Base-by-base conservation (phyloP, 2,329 filamentous ascomycete genomes). In the Phoma sp. region DNA sequence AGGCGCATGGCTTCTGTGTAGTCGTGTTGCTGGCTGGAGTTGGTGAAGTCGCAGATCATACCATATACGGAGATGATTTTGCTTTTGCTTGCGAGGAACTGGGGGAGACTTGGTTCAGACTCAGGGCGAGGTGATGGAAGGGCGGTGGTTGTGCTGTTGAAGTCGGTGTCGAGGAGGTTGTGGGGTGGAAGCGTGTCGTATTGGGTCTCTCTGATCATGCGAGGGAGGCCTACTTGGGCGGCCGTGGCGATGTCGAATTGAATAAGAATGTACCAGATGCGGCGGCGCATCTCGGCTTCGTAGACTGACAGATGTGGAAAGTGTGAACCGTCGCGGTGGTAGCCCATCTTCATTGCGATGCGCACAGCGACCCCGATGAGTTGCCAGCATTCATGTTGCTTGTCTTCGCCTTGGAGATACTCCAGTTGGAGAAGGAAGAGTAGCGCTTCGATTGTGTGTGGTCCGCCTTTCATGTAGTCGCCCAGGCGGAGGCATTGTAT, bases 121-220 rank as follows among this genome's bases (percentile, higher is more conserved):
- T 6, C 6, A 29, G 27, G 27, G 6, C 27, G 6, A 6, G 27
- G 3, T 7, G 27, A 9, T 9, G 27, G 27, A 6, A 29, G 27
- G 9, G 9, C 6, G 6, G 62, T 24, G 57, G 69, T 72, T 2
- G 57, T 33, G 7, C 69, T 59, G 32, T 75, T 65, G 39, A 83
- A 75, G 37, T 83, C 80, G 1, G 58, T 60, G 47, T 82, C 80
- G 0, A 74, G 59, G 0, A 82, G 66, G 42, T 82, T 82, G 0
- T 67, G 66, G 1, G 80, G 80, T 32, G 75, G 70, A 13, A 66
- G 58, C 0, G 78, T 78, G 52, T 83, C 80, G 32, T 67, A 70
- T 11, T 77, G 69, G 14, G 72, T 66, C 5, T 75, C 67, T 4
- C 73, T 71, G 10, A 81, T 75, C 73, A 81, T 78, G n/a, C 77